phyloP scores from a whole-genome alignment of 2,329 filamentous ascomycete species.

The Calycina herbarum region DNA sequence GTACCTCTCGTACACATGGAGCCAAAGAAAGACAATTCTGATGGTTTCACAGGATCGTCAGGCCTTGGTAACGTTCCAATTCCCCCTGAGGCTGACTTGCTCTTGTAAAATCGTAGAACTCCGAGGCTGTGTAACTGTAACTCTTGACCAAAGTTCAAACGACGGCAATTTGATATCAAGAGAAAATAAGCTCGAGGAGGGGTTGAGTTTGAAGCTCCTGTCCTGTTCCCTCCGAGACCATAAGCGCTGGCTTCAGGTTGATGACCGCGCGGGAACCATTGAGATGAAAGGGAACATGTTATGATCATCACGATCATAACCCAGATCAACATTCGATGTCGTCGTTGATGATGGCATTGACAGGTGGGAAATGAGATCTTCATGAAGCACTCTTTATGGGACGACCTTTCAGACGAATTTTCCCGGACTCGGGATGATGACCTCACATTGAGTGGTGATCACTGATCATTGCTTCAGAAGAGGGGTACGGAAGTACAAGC shows the following conservation, averaged over 20 bases:
- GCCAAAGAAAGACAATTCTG: neutral
- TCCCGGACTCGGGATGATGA: slow-evolving; percentile 8
- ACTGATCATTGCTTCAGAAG: neutral
- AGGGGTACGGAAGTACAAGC: slow-evolving; percentile 1
- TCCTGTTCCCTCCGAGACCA: neutral
- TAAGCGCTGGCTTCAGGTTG: neutral
- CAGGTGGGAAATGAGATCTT: slow-evolving; percentile 6
- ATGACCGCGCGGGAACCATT: neutral
- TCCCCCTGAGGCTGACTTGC: slow-evolving; percentile 4
- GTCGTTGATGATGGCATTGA: neutral
- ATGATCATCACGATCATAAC: neutral
- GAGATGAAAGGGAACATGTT: neutral
- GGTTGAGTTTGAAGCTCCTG: neutral
- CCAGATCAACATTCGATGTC: neutral
- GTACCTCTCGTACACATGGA: neutral
- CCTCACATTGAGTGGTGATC: slow-evolving; percentile 10
- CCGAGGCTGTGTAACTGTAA: slow-evolving; percentile 2
- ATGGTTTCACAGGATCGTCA: slow-evolving; percentile 1
- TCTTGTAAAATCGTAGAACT: neutral
- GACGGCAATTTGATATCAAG: neutral
- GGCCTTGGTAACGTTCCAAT: slow-evolving; percentile 3
- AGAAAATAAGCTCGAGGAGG: neutral
- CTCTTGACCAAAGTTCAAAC: neutral
- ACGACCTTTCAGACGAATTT: slow-evolving; percentile 10
- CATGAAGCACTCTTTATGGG: slow-evolving; percentile 8